Evolutionary conservation across 441 rosid species (phyloP).

Genomic region (Dalechampia spathulata): DNA sequence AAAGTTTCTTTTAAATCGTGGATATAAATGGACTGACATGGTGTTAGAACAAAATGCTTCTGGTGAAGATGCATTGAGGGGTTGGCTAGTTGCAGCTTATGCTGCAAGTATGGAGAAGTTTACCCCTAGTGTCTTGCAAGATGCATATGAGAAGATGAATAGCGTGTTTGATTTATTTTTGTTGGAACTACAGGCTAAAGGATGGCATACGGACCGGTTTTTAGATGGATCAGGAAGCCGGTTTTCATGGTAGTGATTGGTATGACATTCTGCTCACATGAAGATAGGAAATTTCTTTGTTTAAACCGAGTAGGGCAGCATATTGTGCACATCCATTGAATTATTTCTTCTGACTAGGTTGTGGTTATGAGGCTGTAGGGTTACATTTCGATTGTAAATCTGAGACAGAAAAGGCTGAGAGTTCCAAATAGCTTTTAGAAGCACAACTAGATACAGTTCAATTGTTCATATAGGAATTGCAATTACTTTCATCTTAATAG

Average conservation of each 20-base stretch:
- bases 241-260: conserved; percentile 55
- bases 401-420: neutral
- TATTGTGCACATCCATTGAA: conserved; percentile 1
- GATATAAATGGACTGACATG: conserved; percentile 62
- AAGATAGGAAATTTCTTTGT: neutral
- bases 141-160: conserved; percentile 64
- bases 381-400: neutral
- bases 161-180: conserved; percentile 41
- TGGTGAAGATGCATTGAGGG: conserved; percentile 91
- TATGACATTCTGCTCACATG: neutral
- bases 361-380: neutral
- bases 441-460: neutral
- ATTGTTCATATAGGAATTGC: neutral
- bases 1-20: conserved; percentile 57
- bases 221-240: conserved; percentile 79
- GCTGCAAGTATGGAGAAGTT: conserved; percentile 35
- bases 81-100: conserved; percentile 92
- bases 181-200: conserved; percentile 61
- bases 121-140: conserved; percentile 33
- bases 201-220: conserved; percentile 93
- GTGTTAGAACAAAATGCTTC: conserved; percentile 70
- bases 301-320: conserved; percentile 4
- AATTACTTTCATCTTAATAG: neutral
- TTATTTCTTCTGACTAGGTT: neutral
- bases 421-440: neutral